Evolutionary conservation across 2,329 filamentous ascomycete species (phyloP).

Genomic region (Pseudogymnoascus sp.): DNA sequence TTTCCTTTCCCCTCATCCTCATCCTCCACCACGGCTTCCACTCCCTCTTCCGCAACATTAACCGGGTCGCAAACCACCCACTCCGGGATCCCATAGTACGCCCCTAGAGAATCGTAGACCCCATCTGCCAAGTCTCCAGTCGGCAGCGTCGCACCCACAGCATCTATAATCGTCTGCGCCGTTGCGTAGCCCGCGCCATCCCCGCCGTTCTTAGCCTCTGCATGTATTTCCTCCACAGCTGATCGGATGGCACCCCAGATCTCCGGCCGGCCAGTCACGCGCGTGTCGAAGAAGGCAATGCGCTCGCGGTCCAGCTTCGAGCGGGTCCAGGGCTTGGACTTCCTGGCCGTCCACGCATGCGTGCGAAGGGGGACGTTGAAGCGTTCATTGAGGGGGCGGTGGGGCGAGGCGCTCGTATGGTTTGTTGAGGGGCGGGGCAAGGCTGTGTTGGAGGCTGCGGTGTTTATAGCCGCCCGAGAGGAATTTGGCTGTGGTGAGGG

Average conservation of each 20-base stretch:
- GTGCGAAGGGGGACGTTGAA: slow-evolving; percentile 62
- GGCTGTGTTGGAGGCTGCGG: slow-evolving; percentile 19
- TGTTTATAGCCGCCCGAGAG: background rate
- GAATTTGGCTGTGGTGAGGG: background rate
- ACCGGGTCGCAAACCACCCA: slow-evolving; percentile 61
- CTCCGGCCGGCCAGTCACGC: slow-evolving; percentile 68
- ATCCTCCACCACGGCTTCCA: slow-evolving; percentile 21
- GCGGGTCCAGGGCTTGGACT: slow-evolving; percentile 61
- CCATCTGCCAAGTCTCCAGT: slow-evolving; percentile 65
- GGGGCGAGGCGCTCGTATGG: slow-evolving; percentile 9
- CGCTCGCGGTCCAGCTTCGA: slow-evolving; percentile 62
- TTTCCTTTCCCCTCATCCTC: slow-evolving; percentile 23
- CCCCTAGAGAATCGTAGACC: slow-evolving; percentile 63
- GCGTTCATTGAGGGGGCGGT: slow-evolving; percentile 50
- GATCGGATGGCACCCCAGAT: slow-evolving; percentile 71
- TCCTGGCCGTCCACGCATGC: slow-evolving; percentile 55
- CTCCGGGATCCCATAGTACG: slow-evolving; percentile 61
- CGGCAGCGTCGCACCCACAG: slow-evolving; percentile 67
- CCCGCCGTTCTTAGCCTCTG: background rate
- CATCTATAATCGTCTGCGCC: slow-evolving; percentile 74
- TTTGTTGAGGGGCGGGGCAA: slow-evolving; percentile 22
- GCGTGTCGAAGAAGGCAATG: slow-evolving; percentile 80
- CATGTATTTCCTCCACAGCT: slow-evolving; percentile 61
- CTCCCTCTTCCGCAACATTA: slow-evolving; percentile 40
- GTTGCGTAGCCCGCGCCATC: slow-evolving; percentile 45